These are phyloP conservation scores for Monosporascus sp. DNA, from an alignment of 2,329 filamentous ascomycete genomes.

Conservation along the genomic window DNA sequence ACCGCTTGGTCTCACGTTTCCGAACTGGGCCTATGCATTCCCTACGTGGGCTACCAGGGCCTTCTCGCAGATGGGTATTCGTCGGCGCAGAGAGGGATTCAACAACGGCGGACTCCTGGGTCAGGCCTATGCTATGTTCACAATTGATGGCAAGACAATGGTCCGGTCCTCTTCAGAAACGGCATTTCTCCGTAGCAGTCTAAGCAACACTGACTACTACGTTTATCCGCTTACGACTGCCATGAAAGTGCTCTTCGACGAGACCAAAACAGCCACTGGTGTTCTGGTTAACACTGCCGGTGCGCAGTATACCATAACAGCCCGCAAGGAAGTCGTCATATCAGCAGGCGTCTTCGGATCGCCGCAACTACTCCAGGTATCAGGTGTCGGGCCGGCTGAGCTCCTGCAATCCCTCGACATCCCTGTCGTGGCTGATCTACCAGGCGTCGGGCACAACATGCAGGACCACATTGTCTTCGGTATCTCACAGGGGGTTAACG, in stretches of 20 bases:
- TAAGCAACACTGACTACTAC: slow-evolving; percentile 17
- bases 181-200: slow-evolving; percentile 26
- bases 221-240: slow-evolving; percentile 36
- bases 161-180: slow-evolving; percentile 30
- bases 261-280: slow-evolving; percentile 23
- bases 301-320: slow-evolving; percentile 14
- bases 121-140: slow-evolving; percentile 24
- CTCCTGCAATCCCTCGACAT: slow-evolving; percentile 35
- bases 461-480: slow-evolving; percentile 42
- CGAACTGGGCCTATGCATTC: slow-evolving; percentile 30
- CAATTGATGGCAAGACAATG: slow-evolving; percentile 22
- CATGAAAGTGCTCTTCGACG: slow-evolving; percentile 38
- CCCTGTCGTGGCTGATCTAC: slow-evolving; percentile 44
- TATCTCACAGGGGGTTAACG: slow-evolving; percentile 28
- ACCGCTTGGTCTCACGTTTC: slow-evolving; percentile 33
- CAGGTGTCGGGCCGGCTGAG: slow-evolving; percentile 30
- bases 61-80: slow-evolving; percentile 32
- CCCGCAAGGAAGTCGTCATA: slow-evolving; percentile 32
- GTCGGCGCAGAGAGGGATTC: slow-evolving; percentile 25
- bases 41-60: slow-evolving; percentile 29
- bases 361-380: slow-evolving; percentile 33
- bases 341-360: slow-evolving; percentile 32
- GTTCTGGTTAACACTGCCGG: slow-evolving; percentile 13
- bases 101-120: slow-evolving; percentile 35
- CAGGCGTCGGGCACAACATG: slow-evolving; percentile 57